Conservation (phyloP, 805 yeast species). For the Saturnispora hagleri region DNA sequence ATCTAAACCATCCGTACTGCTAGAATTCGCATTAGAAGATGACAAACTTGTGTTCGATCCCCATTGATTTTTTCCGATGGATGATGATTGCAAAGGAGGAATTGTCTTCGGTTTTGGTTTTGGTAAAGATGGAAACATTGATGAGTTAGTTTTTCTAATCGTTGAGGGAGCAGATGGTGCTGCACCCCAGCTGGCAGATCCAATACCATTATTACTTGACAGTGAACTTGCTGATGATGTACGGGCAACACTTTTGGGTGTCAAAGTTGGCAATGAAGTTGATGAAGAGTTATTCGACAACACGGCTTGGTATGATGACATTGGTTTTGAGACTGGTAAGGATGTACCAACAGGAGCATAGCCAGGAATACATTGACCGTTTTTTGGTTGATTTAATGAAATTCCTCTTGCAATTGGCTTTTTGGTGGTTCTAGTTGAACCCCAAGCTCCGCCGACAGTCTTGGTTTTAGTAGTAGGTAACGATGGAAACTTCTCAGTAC, state of each 20-base stretch:
- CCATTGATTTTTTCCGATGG: slow-evolving; percentile 27
- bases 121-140: slow-evolving; percentile 30
- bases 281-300: slow-evolving; percentile 13
- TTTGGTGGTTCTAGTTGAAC: not conserved
- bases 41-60: slow-evolving; percentile 12
- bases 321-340: slow-evolving; percentile 6
- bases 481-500: slow-evolving; percentile 1
- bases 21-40: not conserved
- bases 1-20: slow-evolving; percentile 11
- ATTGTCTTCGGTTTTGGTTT: slow-evolving; percentile 30
- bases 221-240: not conserved
- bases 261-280: slow-evolving; percentile 5
- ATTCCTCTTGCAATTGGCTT: slow-evolving; percentile 14
- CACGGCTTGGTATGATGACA: slow-evolving; percentile 25
- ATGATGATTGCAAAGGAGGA: slow-evolving; percentile 52
- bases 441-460: not conserved
- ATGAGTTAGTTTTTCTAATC: slow-evolving; percentile 1
- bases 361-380: slow-evolving; percentile 17
- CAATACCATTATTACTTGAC: not conserved
- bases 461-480: not conserved
- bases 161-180: slow-evolving; percentile 7
- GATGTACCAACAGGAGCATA: slow-evolving; percentile 8
- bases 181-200: not conserved
- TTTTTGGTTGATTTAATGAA: slow-evolving; percentile 11
- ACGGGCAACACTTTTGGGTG: not conserved